These are phyloP conservation scores for Phtheirospermum japonicum DNA, from an alignment of 257 asterid genomes.

Conservation along the genomic window DNA sequence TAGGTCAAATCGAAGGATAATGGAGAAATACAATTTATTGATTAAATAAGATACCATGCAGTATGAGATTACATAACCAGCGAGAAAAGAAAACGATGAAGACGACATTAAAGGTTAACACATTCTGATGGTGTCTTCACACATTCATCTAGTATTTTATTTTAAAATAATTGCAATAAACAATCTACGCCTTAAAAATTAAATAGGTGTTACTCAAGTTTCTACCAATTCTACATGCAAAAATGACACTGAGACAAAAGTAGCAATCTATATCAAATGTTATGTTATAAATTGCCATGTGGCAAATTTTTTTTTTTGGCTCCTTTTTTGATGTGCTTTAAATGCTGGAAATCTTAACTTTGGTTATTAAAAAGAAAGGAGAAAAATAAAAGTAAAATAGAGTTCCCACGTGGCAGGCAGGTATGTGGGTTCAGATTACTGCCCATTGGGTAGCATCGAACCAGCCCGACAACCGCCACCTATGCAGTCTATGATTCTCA, in stretches of 20 bases:
- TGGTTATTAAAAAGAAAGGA: too few species aligned
- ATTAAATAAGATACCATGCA: background rate
- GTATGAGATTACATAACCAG: background rate
- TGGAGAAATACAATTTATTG: background rate
- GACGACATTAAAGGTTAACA: background rate
- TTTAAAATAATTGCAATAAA: background rate
- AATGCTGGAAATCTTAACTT: too few species aligned
- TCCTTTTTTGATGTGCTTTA: too few species aligned
- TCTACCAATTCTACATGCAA: background rate
- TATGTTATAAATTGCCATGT: too few species aligned
- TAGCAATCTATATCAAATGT: background rate
- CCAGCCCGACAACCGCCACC: too few species aligned
- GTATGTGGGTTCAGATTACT: too few species aligned
- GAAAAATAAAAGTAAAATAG: too few species aligned
- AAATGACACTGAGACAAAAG: background rate
- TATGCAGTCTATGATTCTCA: too few species aligned
- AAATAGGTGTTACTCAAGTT: conserved; percentile 4
- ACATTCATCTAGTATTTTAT: conserved; percentile 1
- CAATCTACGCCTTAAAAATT: conserved; percentile 4
- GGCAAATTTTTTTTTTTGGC: too few species aligned
- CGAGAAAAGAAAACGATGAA: conserved; percentile 1
- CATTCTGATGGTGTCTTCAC: background rate
- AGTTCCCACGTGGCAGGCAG: too few species aligned
- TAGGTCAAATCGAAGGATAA: background rate
- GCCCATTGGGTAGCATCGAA: too few species aligned